These are phyloP conservation scores for Trichoderma sp. DNA, from an alignment of 2,329 filamentous ascomycete species.

Conservation along the genomic window DNA sequence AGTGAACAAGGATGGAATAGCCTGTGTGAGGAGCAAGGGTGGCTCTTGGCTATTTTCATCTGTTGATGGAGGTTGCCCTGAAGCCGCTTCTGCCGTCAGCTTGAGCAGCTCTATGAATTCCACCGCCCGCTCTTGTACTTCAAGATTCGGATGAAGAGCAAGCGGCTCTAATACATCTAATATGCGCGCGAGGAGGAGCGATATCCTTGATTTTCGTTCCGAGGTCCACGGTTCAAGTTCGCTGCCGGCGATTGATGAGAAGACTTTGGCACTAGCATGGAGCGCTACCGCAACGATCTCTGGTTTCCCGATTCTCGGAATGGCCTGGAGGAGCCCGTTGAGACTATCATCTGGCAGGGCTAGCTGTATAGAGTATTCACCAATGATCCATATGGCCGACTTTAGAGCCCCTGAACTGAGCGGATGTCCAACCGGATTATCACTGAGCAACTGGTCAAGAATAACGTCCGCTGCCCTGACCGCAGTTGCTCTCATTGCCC, in stretches of 20 bases:
- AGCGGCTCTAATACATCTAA: slow-evolving; percentile 79
- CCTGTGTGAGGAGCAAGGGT: slow-evolving; percentile 83
- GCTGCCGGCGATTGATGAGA: slow-evolving; percentile 67
- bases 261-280: slow-evolving; percentile 83
- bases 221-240: slow-evolving; percentile 67
- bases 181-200: slow-evolving; percentile 76
- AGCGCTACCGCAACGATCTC: slow-evolving; percentile 74
- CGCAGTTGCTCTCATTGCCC: slow-evolving; percentile 75
- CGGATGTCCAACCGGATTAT: slow-evolving; percentile 53
- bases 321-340: slow-evolving; percentile 67
- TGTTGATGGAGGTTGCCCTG: slow-evolving; percentile 60
- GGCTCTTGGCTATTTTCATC: slow-evolving; percentile 60
- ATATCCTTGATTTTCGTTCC: slow-evolving; percentile 69
- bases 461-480: slow-evolving; percentile 80
- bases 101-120: slow-evolving; percentile 90
- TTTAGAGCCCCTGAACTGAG: slow-evolving; percentile 66
- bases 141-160: slow-evolving; percentile 77
- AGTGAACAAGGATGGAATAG: slow-evolving; percentile 81
- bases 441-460: slow-evolving; percentile 55
- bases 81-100: slow-evolving; percentile 77
- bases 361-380: slow-evolving; percentile 79
- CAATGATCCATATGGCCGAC: slow-evolving; percentile 79
- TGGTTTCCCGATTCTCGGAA: slow-evolving; percentile 56
- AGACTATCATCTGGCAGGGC: slow-evolving; percentile 69
- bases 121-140: slow-evolving; percentile 92